Evolutionary conservation across 768 basidiomycete species (phyloP).

Genomic region (Butyriboletus loyo): DNA sequence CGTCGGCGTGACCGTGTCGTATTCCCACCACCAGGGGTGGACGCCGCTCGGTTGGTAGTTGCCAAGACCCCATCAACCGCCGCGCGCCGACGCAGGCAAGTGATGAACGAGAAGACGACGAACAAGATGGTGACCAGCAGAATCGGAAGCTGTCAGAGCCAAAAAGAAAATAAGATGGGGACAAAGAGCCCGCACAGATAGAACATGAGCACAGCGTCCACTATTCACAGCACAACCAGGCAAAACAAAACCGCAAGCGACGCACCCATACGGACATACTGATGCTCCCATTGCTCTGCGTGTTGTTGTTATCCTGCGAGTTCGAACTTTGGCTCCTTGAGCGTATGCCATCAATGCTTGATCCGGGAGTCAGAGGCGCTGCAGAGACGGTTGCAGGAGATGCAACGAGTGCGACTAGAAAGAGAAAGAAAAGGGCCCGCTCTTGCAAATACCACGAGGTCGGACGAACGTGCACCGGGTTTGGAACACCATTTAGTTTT

Average conservation of each 20-base stretch:
- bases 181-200: neutral
- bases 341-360: neutral
- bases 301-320: neutral
- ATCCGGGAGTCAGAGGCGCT: neutral
- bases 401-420: conserved; percentile 4
- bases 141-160: conserved; percentile 24
- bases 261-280: conserved; percentile 27
- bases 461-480: neutral
- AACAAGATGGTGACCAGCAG: conserved; percentile 24
- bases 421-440: neutral
- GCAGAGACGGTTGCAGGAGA: conserved; percentile 6
- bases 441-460: conserved; percentile 2
- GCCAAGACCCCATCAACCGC: neutral
- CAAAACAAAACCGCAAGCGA: neutral
- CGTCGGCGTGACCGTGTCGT: conserved; percentile 24
- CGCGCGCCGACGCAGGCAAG: conserved; percentile 22
- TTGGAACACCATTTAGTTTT: neutral
- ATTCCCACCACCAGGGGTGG: conserved; percentile 12
- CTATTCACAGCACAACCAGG: neutral
- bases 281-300: conserved; percentile 3
- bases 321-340: neutral
- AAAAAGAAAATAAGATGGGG: neutral
- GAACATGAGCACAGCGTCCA: neutral
- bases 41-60: neutral
- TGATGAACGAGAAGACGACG: conserved; percentile 16